Evolutionary conservation across 176 grass and related monocot species (phyloP).

Genomic region (Ensete ventricosum): DNA sequence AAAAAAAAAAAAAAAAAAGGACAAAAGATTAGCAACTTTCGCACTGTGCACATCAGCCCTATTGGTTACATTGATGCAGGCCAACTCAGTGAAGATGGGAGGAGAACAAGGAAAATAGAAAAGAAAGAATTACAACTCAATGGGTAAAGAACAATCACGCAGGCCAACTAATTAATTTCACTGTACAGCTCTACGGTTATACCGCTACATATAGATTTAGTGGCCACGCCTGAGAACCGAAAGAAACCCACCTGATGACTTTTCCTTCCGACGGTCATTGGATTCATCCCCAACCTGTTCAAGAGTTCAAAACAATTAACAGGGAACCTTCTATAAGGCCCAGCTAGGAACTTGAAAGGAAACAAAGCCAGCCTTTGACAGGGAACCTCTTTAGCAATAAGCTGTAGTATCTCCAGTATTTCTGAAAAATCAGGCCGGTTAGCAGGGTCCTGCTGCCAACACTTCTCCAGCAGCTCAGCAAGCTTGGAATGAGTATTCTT

Average conservation of each 20-base stretch:
- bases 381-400: constrained; percentile 57
- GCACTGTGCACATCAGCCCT: background rate
- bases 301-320: constrained; percentile 3
- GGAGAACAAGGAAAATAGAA: background rate
- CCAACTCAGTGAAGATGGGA: background rate
- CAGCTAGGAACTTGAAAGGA: background rate
- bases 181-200: background rate
- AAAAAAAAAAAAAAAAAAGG: background rate
- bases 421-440: constrained; percentile 61
- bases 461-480: constrained; percentile 70
- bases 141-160: background rate
- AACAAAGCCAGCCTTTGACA: background rate
- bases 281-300: constrained; percentile 55
- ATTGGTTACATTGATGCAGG: background rate
- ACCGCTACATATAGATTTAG: background rate
- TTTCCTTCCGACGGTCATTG: constrained; percentile 55
- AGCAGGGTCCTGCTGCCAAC: constrained; percentile 58
- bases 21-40: background rate
- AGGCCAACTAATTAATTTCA: background rate
- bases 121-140: background rate
- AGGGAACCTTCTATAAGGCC: background rate
- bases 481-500: constrained; percentile 68
- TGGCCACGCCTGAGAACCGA: constrained; percentile 41
- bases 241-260: constrained; percentile 53
- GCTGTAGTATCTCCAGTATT: constrained; percentile 55